A percentile compares a stretch with the other conserved stretches of the same genome.
These are phyloP conservation scores for Entonaema liquescens DNA, from an alignment of 495 filamentous ascomycete species.

Conservation along the genomic window DNA sequence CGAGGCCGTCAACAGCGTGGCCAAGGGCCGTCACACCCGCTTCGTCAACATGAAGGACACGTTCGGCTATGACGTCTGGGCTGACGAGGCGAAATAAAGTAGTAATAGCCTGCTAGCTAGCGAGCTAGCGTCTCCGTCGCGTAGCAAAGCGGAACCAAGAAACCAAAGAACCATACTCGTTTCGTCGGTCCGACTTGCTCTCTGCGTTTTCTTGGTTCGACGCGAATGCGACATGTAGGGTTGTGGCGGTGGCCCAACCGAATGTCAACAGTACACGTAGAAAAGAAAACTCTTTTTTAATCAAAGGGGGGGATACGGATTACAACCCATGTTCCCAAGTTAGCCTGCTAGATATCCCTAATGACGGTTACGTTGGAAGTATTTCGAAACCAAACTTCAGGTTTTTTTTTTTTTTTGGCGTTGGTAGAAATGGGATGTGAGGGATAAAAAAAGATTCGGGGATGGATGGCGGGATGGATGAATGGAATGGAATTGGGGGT, in stretches of 20 bases:
- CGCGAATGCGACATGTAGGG: neutral
- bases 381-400: neutral
- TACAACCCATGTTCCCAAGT: neutral
- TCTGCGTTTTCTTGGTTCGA: neutral
- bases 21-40: slow-evolving; percentile 63
- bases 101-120: neutral
- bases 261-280: neutral
- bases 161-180: neutral
- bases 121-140: neutral
- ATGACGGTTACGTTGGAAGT: neutral
- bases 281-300: neutral
- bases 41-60: slow-evolving; percentile 86
- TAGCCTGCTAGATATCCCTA: neutral
- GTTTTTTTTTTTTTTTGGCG: slow-evolving; percentile 1
- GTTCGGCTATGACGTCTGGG: slow-evolving; percentile 62
- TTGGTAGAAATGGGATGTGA: neutral
- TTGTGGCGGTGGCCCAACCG: neutral
- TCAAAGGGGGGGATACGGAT: neutral
- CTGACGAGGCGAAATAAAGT: slow-evolving; percentile 50
- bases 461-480: neutral
- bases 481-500: neutral
- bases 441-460: neutral
- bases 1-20: slow-evolving; percentile 51
- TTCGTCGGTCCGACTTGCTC: neutral
- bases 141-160: neutral